Conservation (phyloP, 352 stramenopile genomes). For the Globisporangium megalacanthum region DNA sequence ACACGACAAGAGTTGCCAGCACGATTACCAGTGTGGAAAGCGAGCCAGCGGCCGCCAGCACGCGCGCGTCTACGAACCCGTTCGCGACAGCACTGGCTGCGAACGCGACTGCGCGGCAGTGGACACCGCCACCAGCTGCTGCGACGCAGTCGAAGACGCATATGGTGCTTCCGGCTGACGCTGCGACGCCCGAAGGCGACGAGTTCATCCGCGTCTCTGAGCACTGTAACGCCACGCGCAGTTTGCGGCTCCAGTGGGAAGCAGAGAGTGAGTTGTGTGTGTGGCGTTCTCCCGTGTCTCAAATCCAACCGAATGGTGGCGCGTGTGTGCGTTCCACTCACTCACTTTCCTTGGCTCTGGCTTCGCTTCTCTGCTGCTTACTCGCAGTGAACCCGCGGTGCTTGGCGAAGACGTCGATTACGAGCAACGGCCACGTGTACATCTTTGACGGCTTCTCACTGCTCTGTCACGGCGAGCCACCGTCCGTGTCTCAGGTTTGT, state of each 20-base stretch:
- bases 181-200: conserved; percentile 19
- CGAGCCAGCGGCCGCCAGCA: not conserved
- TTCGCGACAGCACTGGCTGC: not conserved
- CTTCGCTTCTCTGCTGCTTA: conserved; percentile 1
- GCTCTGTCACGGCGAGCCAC: conserved; percentile 56
- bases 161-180: conserved; percentile 1
- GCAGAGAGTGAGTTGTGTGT: conserved; percentile 48
- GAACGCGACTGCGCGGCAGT: not conserved
- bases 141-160: not conserved
- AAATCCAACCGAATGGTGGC: not conserved
- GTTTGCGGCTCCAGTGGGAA: conserved; percentile 77
- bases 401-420: conserved; percentile 60
- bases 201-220: conserved; percentile 56
- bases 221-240: conserved; percentile 57
- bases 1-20: not conserved
- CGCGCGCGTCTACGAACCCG: not conserved
- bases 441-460: conserved; percentile 86
- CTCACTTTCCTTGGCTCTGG: not conserved
- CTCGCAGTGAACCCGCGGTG: conserved; percentile 70
- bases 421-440: conserved; percentile 55
- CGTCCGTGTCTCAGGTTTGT: conserved; percentile 50
- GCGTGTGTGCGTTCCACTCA: not conserved
- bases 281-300: not conserved
- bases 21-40: not conserved
- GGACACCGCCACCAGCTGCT: not conserved